Percentiles rank a stretch among this genome's conserved stretches.
Conservation (phyloP, 2,329 filamentous ascomycete species). For the Colletotrichum sublineola region DNA sequence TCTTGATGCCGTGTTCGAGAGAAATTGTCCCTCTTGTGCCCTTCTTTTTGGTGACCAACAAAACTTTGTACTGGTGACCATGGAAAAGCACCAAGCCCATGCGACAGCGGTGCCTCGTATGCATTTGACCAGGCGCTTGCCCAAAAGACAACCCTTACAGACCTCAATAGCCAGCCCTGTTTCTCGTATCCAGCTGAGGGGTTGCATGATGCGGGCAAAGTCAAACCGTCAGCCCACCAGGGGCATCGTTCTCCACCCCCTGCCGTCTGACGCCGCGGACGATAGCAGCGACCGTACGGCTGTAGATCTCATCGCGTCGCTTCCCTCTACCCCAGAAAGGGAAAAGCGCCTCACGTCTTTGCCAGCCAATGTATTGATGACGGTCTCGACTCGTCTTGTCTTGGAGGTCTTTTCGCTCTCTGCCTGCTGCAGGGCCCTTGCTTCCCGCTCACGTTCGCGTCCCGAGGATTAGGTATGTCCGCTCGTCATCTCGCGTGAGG, state of each 20-base stretch:
- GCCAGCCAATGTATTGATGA: slow-evolving; percentile 13
- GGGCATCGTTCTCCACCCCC: background rate
- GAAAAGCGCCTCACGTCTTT: background rate
- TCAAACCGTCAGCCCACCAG: background rate
- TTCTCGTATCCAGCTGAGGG: background rate
- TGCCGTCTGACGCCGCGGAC: slow-evolving; percentile 3
- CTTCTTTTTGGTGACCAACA: too few relatives aligned
- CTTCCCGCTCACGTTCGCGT: background rate
- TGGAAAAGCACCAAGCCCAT: background rate
- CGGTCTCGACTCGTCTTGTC: slow-evolving; percentile 12
- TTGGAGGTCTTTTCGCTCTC: background rate
- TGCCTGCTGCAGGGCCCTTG: slow-evolving; percentile 5
- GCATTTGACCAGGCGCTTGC: too few relatives aligned
- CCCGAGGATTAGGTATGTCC: background rate
- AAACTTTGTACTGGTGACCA: background rate
- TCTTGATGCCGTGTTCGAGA: background rate
- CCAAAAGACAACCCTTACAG: background rate
- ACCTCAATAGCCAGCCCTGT: background rate
- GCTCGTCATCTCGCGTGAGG: background rate
- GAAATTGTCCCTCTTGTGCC: background rate
- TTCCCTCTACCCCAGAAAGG: background rate
- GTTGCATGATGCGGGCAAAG: slow-evolving; percentile 18
- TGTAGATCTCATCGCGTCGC: background rate
- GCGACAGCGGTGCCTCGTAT: background rate
- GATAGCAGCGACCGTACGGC: background rate